Evolutionary conservation across 495 filamentous ascomycete species (phyloP).

Genomic region (Apodospora peruviana): DNA sequence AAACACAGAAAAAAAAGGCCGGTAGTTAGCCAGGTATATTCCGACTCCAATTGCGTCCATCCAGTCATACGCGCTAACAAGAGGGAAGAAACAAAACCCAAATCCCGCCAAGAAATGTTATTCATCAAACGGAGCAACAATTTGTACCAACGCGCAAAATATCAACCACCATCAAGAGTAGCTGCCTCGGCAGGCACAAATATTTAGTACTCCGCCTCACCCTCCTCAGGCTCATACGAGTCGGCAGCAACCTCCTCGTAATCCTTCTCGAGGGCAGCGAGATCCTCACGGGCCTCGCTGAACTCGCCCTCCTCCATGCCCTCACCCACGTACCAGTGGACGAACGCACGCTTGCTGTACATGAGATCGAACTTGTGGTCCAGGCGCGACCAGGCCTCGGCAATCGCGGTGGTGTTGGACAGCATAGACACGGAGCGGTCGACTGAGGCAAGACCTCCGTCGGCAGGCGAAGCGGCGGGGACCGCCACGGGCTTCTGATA

Average conservation of each 20-base stretch:
- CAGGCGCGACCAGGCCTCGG: slow-evolving; percentile 83
- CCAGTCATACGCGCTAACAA: not conserved
- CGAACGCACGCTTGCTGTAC: slow-evolving; percentile 93
- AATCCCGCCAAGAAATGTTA: not conserved
- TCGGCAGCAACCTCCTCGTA: slow-evolving; percentile 89
- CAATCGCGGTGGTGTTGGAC: slow-evolving; percentile 86
- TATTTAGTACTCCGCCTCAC: slow-evolving; percentile 65
- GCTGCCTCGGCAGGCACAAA: not conserved
- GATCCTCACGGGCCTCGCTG: slow-evolving; percentile 82
- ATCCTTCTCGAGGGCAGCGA: slow-evolving; percentile 85
- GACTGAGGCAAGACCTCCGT: slow-evolving; percentile 72
- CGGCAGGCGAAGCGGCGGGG: slow-evolving; percentile 50
- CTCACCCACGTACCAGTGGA: slow-evolving; percentile 94
- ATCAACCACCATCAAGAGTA: not conserved
- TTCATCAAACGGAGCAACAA: not conserved
- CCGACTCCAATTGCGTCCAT: not conserved
- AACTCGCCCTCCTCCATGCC: slow-evolving; percentile 97
- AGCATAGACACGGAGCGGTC: slow-evolving; percentile 87
- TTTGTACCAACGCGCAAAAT: too few species aligned
- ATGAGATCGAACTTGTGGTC: slow-evolving; percentile 96
- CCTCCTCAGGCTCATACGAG: slow-evolving; percentile 52
- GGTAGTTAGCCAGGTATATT: slow-evolving; percentile 1
- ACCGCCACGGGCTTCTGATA: slow-evolving; percentile 80
- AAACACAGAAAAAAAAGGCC: not conserved
- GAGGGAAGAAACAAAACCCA: not conserved